Evolutionary conservation across 2,329 filamentous ascomycete species (phyloP), one percentile per base, ranked within the genome.

Genomic region (Cladorrhinum sp.): DNA sequence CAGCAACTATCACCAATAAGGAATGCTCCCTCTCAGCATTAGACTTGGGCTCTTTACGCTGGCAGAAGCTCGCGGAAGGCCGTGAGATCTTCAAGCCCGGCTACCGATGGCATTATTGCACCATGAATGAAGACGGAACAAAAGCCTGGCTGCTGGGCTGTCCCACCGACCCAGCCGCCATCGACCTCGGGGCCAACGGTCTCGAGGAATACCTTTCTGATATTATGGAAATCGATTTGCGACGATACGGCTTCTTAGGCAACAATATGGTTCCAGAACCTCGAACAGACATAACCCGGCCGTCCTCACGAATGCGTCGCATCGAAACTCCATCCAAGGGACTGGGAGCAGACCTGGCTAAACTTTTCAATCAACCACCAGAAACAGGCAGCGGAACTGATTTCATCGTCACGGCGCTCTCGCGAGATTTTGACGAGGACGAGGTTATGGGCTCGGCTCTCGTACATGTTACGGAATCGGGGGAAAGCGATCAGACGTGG

Each of bases 51-150:
- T 89, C 90, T 0, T 77, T 98, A 55, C 88, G 93, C 53, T 99
- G 95, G 95, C 92, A 96, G 74, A 96, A 93, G 72, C 81, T 99
- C 18, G 95, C 94, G 1, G 94, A 97, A 70, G 95, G 95, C 2
- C 89, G 91, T 55, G 95, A 99, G 72, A 88, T 99, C 33, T 99
- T 97, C 76, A 90, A 90, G 67, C 80, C 87, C 0, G 91, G 90
- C n/a, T 98, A 95, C 73, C 86, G 94, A 62, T 99, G 95, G 95
- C 94, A 98, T 74, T 99, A 99, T 73, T 98, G 95, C 73, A 96
- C 92, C 2, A 90, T 97, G 76, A 96, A 97, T 72, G 88, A 95
- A 63, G 91, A 96, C 69, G 94, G 94, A 5, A 97, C 95, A 6
- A 96, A 96, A 72, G 95, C 92, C 7, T 99, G 95, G 93, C 80